Evolutionary conservation across 352 stramenopile genomes (phyloP).

Genomic region (Globisporangium cystogenes): DNA sequence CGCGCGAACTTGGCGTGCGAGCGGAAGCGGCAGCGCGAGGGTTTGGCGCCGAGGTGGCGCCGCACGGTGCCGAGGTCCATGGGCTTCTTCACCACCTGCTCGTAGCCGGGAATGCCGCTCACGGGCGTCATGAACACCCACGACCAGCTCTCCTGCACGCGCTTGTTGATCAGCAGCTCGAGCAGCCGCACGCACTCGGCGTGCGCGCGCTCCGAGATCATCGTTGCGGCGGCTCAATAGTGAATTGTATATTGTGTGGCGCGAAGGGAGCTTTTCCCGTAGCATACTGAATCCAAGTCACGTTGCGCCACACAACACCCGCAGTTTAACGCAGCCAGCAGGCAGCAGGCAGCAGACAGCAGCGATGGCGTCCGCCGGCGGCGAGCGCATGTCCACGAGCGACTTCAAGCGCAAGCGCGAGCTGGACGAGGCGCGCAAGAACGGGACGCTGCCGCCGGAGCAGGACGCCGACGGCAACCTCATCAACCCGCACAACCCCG

Average conservation of each 20-base stretch:
- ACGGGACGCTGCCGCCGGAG: conserved; percentile 81
- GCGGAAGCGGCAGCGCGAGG: conserved; percentile 81
- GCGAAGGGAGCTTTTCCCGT: background rate
- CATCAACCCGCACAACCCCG: conserved; percentile 99
- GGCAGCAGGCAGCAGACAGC: no score
- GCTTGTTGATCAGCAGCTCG: conserved; percentile 72
- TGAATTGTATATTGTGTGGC: background rate
- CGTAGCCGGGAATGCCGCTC: conserved; percentile 55
- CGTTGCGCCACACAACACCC: background rate
- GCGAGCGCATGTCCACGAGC: conserved; percentile 66
- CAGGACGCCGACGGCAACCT: conserved; percentile 92
- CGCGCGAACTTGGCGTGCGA: conserved; percentile 78
- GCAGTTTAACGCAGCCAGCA: no score
- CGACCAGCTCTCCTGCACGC: conserved; percentile 82
- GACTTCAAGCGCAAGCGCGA: conserved; percentile 88
- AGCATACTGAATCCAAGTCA: background rate
- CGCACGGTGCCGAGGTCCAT: conserved; percentile 81
- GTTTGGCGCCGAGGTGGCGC: conserved; percentile 70
- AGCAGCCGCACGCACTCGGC: conserved; percentile 78
- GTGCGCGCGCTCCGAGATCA: conserved; percentile 73
- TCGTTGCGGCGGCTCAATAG: no score
- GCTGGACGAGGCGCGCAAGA: conserved; percentile 88
- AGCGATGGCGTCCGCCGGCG: conserved; percentile 53
- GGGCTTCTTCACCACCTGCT: conserved; percentile 70
- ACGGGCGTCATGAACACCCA: conserved; percentile 85